These are phyloP conservation scores for Trichomonas gallinae DNA, from an alignment of 208 protist species.

Conservation along the genomic window DNA sequence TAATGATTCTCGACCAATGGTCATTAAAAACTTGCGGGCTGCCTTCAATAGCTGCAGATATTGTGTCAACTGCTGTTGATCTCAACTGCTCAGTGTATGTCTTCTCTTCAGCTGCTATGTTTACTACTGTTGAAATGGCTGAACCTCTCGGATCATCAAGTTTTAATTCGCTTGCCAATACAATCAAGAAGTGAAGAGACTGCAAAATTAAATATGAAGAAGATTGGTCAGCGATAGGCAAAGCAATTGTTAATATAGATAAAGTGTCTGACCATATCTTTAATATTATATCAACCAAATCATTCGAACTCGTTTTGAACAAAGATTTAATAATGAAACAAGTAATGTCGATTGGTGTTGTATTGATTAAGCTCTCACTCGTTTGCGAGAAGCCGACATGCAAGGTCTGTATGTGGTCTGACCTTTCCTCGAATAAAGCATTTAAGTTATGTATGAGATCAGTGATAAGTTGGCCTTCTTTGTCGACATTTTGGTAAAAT, in stretches of 20 bases:
- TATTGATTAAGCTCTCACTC: neutral
- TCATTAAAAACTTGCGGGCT: neutral
- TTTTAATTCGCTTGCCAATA: neutral
- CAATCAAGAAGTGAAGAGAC: neutral
- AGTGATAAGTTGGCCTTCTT: neutral
- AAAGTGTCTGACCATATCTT: neutral
- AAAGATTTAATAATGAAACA: neutral
- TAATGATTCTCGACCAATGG: neutral
- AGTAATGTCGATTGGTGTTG: neutral
- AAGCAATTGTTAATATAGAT: neutral
- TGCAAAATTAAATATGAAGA: neutral
- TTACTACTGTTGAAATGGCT: neutral
- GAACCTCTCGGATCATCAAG: neutral
- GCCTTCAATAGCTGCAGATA: neutral
- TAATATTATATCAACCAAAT: neutral
- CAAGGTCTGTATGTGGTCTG: neutral
- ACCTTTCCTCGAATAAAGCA: neutral
- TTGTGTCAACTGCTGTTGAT: neutral
- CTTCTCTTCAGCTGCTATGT: neutral
- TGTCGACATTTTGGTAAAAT: neutral
- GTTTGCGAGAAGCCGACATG: neutral
- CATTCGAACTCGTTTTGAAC: neutral
- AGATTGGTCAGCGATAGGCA: neutral
- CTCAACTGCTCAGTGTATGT: neutral
- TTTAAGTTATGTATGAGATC: neutral